These are phyloP conservation scores for Globisporangium uncinulatum DNA, from an alignment of 352 stramenopile species.

Conservation along the genomic window DNA sequence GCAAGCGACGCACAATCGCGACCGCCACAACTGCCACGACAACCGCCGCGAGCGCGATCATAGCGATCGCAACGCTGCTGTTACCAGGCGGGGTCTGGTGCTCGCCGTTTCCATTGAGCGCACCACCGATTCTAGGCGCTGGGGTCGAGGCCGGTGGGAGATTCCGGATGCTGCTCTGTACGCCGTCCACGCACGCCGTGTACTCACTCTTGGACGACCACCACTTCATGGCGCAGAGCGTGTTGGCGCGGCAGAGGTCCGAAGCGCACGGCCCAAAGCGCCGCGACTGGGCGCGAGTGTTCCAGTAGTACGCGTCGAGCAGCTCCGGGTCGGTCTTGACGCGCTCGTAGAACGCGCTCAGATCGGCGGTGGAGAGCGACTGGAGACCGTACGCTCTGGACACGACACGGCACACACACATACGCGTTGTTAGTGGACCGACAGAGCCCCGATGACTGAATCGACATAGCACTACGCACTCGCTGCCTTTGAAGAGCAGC, in stretches of 20 bases:
- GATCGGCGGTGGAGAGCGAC: conserved; percentile 32
- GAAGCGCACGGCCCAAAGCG: conserved; percentile 33
- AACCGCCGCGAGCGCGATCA: conserved; percentile 2
- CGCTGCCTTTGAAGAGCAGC: conserved; percentile 42
- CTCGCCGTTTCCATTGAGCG: not conserved
- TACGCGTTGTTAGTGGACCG: too few species aligned
- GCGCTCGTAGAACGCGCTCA: conserved; percentile 42
- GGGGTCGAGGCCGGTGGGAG: not conserved
- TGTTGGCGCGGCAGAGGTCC: conserved; percentile 43
- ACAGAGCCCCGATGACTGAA: too few species aligned
- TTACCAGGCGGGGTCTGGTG: not conserved
- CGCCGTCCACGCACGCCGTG: conserved; percentile 44
- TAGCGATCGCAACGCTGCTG: conserved; percentile 1
- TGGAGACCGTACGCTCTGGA: conserved; percentile 44
- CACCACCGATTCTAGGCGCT: not conserved
- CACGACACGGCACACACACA: not conserved
- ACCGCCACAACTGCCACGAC: conserved; percentile 1
- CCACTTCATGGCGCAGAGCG: conserved; percentile 70
- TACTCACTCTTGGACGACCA: conserved; percentile 67
- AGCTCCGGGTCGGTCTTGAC: conserved; percentile 45
- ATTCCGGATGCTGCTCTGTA: conserved; percentile 6
- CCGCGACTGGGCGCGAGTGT: conserved; percentile 69
- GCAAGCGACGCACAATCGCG: conserved; percentile 8
- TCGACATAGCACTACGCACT: not conserved
- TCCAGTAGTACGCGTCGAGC: conserved; percentile 67